phyloP scores from a whole-genome alignment of 148 eudicot species.

The Gaultheria prostrata region DNA sequence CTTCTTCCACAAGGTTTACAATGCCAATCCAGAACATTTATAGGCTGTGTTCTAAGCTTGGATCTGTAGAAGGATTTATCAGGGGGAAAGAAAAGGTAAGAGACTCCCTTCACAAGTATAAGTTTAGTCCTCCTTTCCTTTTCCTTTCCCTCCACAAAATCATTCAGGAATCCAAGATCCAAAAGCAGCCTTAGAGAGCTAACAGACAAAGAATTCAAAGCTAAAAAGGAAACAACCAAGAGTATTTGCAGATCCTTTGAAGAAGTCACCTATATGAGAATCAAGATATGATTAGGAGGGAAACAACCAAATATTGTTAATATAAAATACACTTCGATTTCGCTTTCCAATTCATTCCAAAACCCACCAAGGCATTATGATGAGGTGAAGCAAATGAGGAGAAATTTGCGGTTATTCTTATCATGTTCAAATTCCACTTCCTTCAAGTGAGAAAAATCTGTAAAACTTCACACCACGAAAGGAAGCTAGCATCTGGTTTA shows the following conservation, averaged over 20 bases:
- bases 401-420: not conserved
- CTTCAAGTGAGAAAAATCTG: not conserved
- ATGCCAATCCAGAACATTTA: not conserved
- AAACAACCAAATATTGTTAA: not conserved
- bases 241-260: not conserved
- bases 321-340: not conserved
- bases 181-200: slow-evolving; percentile 2
- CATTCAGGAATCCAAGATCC: not conserved
- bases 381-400: not conserved
- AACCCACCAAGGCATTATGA: not conserved
- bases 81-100: not conserved
- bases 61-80: not conserved
- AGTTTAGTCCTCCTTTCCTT: no score
- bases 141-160: not conserved
- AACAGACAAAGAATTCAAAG: not conserved
- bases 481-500: not conserved
- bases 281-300: not conserved
- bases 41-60: slow-evolving; percentile 9
- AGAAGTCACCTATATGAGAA: not conserved
- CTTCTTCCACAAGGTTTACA: not conserved
- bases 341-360: not conserved
- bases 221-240: not conserved
- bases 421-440: not conserved
- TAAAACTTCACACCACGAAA: not conserved
- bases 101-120: not conserved